A percentile compares a stretch with the other conserved stretches of the same genome.
Conservation (phyloP, 148 eudicot species). For the Drosera capensis region DNA sequence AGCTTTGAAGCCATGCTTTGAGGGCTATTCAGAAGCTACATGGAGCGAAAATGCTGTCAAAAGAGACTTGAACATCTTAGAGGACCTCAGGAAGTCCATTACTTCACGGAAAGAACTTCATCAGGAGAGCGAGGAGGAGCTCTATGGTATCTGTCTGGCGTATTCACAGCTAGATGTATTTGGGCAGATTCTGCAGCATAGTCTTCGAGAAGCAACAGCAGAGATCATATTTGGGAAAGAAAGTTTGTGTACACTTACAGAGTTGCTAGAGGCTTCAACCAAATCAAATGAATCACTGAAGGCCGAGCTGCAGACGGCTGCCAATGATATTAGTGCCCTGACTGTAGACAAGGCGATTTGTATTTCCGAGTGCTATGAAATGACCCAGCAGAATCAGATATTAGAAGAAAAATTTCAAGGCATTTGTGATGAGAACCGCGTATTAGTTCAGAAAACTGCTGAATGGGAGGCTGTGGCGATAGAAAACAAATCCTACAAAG, state of each 20-base stretch:
- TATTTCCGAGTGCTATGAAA: slow-evolving; percentile 29
- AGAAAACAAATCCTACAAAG: slow-evolving; percentile 29
- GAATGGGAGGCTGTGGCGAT: slow-evolving; percentile 33
- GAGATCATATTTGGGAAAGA: slow-evolving; percentile 17
- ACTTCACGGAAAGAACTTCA: slow-evolving; percentile 54
- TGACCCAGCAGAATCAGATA: slow-evolving; percentile 38
- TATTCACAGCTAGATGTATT: slow-evolving; percentile 53
- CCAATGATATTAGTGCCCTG: slow-evolving; percentile 27
- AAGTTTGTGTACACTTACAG: slow-evolving; percentile 29
- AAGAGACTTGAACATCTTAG: slow-evolving; percentile 23
- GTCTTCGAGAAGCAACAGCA: slow-evolving; percentile 38
- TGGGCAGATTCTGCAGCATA: slow-evolving; percentile 44
- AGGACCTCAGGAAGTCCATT: slow-evolving; percentile 59
- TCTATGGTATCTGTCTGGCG: slow-evolving; percentile 42
- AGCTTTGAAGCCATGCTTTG: slow-evolving; percentile 24
- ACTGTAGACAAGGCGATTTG: slow-evolving; percentile 30
- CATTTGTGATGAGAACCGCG: slow-evolving; percentile 33
- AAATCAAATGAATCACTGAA: slow-evolving; percentile 33
- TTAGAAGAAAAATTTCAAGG: slow-evolving; percentile 37
- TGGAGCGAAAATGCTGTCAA: slow-evolving; percentile 8
- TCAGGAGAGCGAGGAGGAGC: slow-evolving; percentile 62
- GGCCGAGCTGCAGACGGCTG: slow-evolving; percentile 38
- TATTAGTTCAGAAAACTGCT: slow-evolving; percentile 29
- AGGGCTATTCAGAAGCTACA: slow-evolving; percentile 15
- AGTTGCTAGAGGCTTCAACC: slow-evolving; percentile 40